Percentiles rank a stretch among this genome's conserved stretches.
phyloP scores from a whole-genome alignment of 805 yeast genomes.

The Kodamaea sagamina region DNA sequence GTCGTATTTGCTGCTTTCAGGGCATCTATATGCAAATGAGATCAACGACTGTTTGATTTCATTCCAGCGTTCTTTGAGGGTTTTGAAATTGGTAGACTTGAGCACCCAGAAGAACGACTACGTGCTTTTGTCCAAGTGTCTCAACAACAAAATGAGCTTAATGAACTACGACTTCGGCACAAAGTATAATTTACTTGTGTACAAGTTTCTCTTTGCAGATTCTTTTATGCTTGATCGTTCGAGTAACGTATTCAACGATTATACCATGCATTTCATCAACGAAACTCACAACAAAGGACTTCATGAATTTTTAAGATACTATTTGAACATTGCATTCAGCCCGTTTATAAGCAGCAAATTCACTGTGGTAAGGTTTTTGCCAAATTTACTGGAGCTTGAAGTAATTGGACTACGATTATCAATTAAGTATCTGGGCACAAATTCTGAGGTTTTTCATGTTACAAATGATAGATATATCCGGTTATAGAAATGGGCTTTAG shows the following conservation, averaged over 20 bases:
- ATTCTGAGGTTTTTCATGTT: not conserved
- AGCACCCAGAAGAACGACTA: conserved; percentile 19
- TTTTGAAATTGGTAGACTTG: conserved; percentile 20
- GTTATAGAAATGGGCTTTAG: no score
- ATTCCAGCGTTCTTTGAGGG: conserved; percentile 17
- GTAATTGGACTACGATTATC: not conserved
- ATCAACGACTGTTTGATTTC: conserved; percentile 4
- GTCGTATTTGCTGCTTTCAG: conserved; percentile 1
- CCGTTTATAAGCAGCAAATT: conserved; percentile 14
- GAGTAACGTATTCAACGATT: conserved; percentile 11
- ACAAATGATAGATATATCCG: conserved; percentile 28
- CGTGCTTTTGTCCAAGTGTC: conserved; percentile 17
- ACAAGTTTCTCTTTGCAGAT: conserved; percentile 6
- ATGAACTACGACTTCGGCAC: conserved; percentile 18
- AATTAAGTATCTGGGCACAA: not conserved
- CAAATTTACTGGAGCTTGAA: not conserved
- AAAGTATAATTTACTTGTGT: conserved; percentile 10
- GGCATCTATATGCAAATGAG: not conserved
- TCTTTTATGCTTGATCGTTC: not conserved
- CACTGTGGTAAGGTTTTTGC: conserved; percentile 1
- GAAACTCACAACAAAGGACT: conserved; percentile 10
- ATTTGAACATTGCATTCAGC: conserved; percentile 15
- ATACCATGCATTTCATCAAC: conserved; percentile 13
- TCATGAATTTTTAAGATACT: conserved; percentile 14
- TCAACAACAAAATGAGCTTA: conserved; percentile 13